A percentile compares a stretch with the other conserved stretches of the same genome.
phyloP scores from a whole-genome alignment of 176 grass and related monocot species.

The Avena atlantica region DNA sequence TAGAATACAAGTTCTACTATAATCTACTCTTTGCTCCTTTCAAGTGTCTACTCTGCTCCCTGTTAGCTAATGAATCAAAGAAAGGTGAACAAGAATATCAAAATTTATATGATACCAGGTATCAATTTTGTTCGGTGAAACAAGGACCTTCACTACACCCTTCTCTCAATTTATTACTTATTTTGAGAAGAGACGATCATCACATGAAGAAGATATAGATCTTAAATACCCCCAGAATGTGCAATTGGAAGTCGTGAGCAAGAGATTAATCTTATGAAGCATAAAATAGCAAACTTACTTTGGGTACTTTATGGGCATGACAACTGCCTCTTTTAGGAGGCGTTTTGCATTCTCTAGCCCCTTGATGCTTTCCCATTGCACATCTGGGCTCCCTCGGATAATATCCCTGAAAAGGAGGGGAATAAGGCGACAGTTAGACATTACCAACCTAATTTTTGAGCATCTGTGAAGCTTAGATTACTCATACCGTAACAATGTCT shows the following conservation, averaged over 20 bases:
- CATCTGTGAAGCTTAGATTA: conserved; percentile 23
- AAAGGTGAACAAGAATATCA: background rate
- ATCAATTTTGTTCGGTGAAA: background rate
- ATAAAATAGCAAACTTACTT: conserved; percentile 69
- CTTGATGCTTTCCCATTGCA: conserved; percentile 99
- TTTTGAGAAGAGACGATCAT: background rate
- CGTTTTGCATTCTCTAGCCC: conserved; percentile 90
- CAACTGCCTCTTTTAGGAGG: conserved; percentile 92
- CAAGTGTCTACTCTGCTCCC: background rate
- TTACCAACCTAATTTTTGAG: conserved; percentile 5
- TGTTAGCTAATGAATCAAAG: background rate
- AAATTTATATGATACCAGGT: background rate
- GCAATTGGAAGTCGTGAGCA: background rate
- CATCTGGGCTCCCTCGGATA: conserved; percentile 92
- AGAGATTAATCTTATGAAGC: background rate
- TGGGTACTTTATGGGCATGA: conserved; percentile 99
- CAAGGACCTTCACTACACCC: background rate
- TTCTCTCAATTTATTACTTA: conserved; percentile 4
- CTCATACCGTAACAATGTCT: conserved; percentile 75
- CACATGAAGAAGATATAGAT: background rate
- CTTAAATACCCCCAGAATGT: background rate
- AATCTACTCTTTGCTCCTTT: background rate
- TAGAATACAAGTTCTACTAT: background rate
- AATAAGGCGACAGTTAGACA: conserved; percentile 20
- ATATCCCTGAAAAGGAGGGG: conserved; percentile 67